A percentile compares a stretch with the other conserved stretches of the same genome.
phyloP scores from a whole-genome alignment of 768 basidiomycete species.

The Kwoniella bestiolae region DNA sequence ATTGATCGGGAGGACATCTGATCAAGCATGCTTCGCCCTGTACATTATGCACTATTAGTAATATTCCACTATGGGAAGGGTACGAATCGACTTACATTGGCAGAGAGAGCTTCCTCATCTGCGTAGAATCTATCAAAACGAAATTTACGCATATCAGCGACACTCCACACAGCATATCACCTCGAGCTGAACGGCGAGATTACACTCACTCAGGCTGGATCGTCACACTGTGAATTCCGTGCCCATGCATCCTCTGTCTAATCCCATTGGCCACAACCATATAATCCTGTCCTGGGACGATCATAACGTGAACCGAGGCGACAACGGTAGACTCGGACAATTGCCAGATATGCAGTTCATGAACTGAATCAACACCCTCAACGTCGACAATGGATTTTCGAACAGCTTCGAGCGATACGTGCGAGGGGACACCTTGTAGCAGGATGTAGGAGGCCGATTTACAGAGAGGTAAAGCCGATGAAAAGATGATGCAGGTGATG shows the following conservation, averaged over 20 bases:
- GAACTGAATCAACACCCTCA: conserved; percentile 82
- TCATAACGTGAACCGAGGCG: conserved; percentile 91
- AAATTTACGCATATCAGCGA: background rate
- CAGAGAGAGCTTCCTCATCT: conserved; percentile 15
- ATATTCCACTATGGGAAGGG: background rate
- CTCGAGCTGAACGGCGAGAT: conserved; percentile 5
- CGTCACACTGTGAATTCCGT: conserved; percentile 92
- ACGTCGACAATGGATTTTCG: conserved; percentile 78
- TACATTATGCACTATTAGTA: background rate
- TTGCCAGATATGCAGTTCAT: conserved; percentile 93
- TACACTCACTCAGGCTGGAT: conserved; percentile 77
- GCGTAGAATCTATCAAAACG: conserved; percentile 5
- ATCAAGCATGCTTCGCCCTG: conserved; percentile 54
- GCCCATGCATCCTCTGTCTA: conserved; percentile 78
- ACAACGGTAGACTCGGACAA: conserved; percentile 93
- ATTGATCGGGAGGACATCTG: conserved; percentile 54
- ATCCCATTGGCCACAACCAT: conserved; percentile 87
- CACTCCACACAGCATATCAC: no score
- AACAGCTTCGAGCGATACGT: conserved; percentile 86
- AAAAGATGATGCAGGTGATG: conserved; percentile 96
- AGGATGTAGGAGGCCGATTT: conserved; percentile 92
- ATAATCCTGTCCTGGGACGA: conserved; percentile 80
- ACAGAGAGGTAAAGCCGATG: conserved; percentile 82
- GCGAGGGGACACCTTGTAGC: conserved; percentile 88
- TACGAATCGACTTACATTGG: conserved; percentile 7